Conservation (phyloP, 306 rosid species). For the Cajanus cajan region DNA sequence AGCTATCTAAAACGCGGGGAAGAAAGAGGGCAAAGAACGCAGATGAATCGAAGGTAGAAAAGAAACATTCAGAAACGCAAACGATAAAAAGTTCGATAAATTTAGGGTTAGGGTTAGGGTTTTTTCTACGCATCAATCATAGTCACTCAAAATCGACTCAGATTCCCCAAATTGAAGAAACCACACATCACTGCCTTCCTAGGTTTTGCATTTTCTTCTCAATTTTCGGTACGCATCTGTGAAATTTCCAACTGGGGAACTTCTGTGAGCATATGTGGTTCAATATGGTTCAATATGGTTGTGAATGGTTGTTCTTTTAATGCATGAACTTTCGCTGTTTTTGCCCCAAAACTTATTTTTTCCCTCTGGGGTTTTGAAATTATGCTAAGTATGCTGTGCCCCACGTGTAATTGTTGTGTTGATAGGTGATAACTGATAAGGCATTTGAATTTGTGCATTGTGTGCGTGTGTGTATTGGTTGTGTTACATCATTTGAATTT, state of each 20-base stretch:
- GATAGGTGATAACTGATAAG: not conserved
- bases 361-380: not conserved
- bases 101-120: slow-evolving; percentile 18
- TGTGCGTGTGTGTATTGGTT: not conserved
- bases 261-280: not conserved
- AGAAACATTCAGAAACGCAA: not conserved
- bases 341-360: not conserved
- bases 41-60: not conserved
- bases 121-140: not conserved
- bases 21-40: not conserved
- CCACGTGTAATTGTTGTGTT: not conserved
- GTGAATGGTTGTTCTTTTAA: not conserved
- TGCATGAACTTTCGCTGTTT: not conserved
- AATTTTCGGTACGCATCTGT: not conserved
- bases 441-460: not conserved
- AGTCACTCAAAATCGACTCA: not conserved
- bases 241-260: not conserved
- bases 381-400: not conserved
- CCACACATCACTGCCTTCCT: slow-evolving; percentile 2
- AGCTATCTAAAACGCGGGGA: not conserved
- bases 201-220: not conserved
- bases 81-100: not conserved
- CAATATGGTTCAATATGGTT: not conserved
- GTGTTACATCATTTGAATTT: not conserved
- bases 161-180: slow-evolving; percentile 17